Evolutionary conservation across 805 yeast genomes (phyloP).

Genomic region (Blastobotrys americana): DNA sequence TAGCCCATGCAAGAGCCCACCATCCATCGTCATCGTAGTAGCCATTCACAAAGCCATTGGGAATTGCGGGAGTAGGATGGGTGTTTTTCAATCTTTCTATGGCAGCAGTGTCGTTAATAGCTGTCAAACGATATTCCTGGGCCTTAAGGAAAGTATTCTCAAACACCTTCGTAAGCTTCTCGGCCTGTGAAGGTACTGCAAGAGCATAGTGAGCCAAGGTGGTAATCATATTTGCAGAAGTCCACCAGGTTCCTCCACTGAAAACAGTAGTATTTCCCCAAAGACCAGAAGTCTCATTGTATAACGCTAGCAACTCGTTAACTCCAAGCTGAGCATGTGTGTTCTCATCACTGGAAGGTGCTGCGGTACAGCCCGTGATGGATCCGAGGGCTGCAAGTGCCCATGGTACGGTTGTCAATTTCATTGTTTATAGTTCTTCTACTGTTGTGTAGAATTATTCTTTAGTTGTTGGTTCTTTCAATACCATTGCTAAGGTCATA

Average conservation of each 20-base stretch:
- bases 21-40: conserved; percentile 17
- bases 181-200: background rate
- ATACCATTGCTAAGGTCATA: too few relatives aligned
- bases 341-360: too few relatives aligned
- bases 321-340: background rate
- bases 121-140: background rate
- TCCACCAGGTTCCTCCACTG: conserved; percentile 9
- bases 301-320: background rate
- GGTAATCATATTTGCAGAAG: conserved; percentile 4
- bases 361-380: too few relatives aligned
- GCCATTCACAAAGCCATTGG: conserved; percentile 9
- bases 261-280: background rate
- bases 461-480: too few relatives aligned
- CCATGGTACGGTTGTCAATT: too few relatives aligned
- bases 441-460: too few relatives aligned
- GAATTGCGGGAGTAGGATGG: conserved; percentile 5
- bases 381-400: too few relatives aligned
- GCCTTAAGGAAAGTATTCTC: conserved; percentile 5
- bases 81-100: background rate
- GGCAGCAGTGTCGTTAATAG: conserved; percentile 2
- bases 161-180: background rate
- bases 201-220: conserved; percentile 1
- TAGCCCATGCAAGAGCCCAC: conserved; percentile 18
- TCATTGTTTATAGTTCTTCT: too few relatives aligned
- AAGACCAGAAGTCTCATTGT: background rate